A percentile compares a stretch with the other conserved stretches of the same genome.
phyloP scores from a whole-genome alignment of 129 eudicot species.

The Flaveria trinervia region DNA sequence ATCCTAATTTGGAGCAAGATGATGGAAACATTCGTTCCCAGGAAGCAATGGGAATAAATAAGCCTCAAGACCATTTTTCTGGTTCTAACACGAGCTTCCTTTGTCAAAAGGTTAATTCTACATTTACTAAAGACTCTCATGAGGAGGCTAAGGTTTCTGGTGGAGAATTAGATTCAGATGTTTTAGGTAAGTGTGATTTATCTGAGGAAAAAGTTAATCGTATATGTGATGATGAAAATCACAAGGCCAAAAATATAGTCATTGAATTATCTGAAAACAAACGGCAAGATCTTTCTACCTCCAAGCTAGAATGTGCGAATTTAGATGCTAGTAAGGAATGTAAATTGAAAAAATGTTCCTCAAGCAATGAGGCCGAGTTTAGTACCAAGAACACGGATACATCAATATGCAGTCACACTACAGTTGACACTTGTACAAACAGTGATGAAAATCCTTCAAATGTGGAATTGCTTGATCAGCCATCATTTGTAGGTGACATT shows the following conservation, averaged over 20 bases:
- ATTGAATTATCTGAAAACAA: conserved; percentile 31
- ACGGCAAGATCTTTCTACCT: conserved; percentile 38
- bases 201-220: conserved; percentile 30
- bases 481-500: conserved; percentile 4
- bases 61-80: conserved; percentile 49
- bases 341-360: conserved; percentile 9
- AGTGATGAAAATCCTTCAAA: conserved; percentile 15
- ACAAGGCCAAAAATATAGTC: conserved; percentile 22
- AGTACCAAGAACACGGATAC: conserved; percentile 21
- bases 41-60: conserved; percentile 13
- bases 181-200: conserved; percentile 34
- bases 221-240: conserved; percentile 36
- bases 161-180: conserved; percentile 28
- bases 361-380: conserved; percentile 27
- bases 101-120: conserved; percentile 24
- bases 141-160: conserved; percentile 31
- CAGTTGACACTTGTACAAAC: conserved; percentile 24
- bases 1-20: conserved; percentile 24
- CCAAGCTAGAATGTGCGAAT: conserved; percentile 30
- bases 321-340: conserved; percentile 21
- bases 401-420: conserved; percentile 16
- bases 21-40: conserved; percentile 16
- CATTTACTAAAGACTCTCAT: conserved; percentile 10
- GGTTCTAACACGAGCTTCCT: conserved; percentile 35
- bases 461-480: conserved; percentile 23